Conservation (phyloP, 2,329 filamentous ascomycete species). For the Pseudophaeomoniella oleicola region DNA sequence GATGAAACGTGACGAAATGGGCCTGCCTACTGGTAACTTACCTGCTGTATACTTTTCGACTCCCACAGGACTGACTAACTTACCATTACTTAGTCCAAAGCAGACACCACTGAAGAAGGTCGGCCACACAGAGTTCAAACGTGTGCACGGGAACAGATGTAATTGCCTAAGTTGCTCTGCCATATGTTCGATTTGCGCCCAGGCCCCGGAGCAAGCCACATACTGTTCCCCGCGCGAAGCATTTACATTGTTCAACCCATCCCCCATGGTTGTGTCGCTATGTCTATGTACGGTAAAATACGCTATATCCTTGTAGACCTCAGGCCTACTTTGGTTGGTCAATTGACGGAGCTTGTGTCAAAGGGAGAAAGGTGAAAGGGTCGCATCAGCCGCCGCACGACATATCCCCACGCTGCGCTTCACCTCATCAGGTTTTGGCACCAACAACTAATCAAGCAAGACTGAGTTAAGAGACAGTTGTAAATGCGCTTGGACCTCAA, state of each 20-base stretch:
- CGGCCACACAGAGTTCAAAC: not conserved
- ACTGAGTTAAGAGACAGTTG: too few relatives aligned
- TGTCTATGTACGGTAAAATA: not conserved
- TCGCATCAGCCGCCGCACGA: not conserved
- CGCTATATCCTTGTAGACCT: not conserved
- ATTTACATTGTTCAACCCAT: not conserved
- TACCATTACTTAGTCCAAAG: not conserved
- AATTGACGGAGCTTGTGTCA: not conserved
- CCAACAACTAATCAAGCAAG: too few relatives aligned
- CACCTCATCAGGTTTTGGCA: not conserved
- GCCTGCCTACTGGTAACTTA: not conserved
- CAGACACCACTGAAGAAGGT: not conserved
- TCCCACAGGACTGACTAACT: not conserved
- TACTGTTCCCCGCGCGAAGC: not conserved
- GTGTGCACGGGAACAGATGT: too few relatives aligned
- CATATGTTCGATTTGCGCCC: too few relatives aligned
- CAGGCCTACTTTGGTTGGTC: not conserved
- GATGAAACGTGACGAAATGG: too few relatives aligned
- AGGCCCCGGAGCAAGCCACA: not conserved
- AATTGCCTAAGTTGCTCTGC: too few relatives aligned
- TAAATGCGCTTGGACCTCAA: too few relatives aligned
- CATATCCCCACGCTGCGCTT: not conserved
- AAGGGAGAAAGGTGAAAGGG: not conserved
- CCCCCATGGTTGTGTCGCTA: not conserved
- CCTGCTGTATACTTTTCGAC: not conserved